Base-by-base conservation (phyloP, 2,329 filamentous ascomycete genomes). In the Atkinsonella hypoxylon region DNA sequence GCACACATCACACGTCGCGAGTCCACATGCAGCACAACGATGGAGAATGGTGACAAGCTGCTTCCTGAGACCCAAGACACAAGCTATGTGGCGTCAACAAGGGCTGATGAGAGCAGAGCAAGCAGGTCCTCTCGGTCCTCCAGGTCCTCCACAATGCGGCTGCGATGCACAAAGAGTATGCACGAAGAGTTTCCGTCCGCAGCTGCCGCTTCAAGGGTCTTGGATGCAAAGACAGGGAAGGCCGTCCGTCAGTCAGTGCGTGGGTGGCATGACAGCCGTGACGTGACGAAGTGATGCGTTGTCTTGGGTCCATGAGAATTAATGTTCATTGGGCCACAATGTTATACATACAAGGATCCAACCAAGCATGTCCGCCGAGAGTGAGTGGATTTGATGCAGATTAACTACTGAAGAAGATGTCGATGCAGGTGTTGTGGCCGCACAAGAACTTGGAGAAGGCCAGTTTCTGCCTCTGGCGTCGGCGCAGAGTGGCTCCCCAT, bases 1-100 rank as follows among this genome's bases (percentile, higher is more conserved):
- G 47, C 47, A 49, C 46, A 36, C 51, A 52, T 49, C 42, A 47
- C 41, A 47, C 47, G 51, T 18, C 47, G 51, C 50, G 34, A 52
- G 31, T 39, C 51, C 50, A 51, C 50, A 45, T 44, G 46, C 46
- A 45, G 47, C 51, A 52, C 47, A 26, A 47, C 12, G 47, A 49
- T 52, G 42, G 41, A 47, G 22, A 20, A 32, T 18, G 42, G 36
- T 31, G 32, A 44, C 48, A 32, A 50, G 48, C 38, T 42, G 36
- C 46, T 49, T 49, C n/a, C 47, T 44, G 6, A n/a, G 30, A 26
- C 31, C 20, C 34, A 32, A 39, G 47, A 20, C 26, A 2, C 7
- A 26, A 26, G 26, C 26, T 26, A 7, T 42, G 40, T 44, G 39
- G 39, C 47, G 40, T 30, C 39, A 20, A 38, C 39, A 20, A 38